Base-by-base conservation (phyloP, 2,329 filamentous ascomycete species). In the Arthrobotrys pseudoclavata region DNA sequence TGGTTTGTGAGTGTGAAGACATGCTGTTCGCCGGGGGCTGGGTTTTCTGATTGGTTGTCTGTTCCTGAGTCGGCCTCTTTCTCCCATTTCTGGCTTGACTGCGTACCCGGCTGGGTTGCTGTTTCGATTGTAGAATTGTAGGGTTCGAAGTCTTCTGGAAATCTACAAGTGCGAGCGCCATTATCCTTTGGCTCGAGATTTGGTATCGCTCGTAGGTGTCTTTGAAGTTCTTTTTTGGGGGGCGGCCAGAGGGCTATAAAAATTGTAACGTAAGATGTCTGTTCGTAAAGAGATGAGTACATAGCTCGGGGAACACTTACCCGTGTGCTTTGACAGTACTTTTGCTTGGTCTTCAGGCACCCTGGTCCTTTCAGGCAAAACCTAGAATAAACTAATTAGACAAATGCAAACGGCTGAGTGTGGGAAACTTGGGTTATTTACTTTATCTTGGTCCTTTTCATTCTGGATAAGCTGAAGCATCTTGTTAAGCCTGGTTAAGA, bases 191-290 rank as follows among this genome's bases (percentile, higher is more conserved):
- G 20, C 12, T 55, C 45, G 31, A 47, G 18, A 4, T 68, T 61
- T 18, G 42, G 52, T 10, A 71, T 22, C 4, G 18, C 42, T 29
- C 31, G 52, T n/a, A 66, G 13, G 9, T 66, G 67, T 34, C 67
- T 70, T 55, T 77, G 67, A 20, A 77, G 67, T 24, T 77, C 74
- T 13, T n/a, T 26, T 13, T 53, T 77, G 10, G 74, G 74, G 4
- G 42, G 61, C 47, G 74, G 74, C 74, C 74, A 77, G n/a, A 77
- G 61, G 4, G 74, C 74, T 77, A 77, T 15, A 13, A 13, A 26
- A 52, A 50, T 53, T 18, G 26, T 15, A 26, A 29, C 37, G 7
- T 47, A 37, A 48, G 26, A 20, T 71, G 0, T 20, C 4, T 15
- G 15, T 24, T 48, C 12, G 40, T 18, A n/a, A n/a, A 53, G 4